Evolutionary conservation across 1,284 basidiomycete species (phyloP), one percentile per base, ranked within the genome.

Genomic region (Termitomyces sp.): DNA sequence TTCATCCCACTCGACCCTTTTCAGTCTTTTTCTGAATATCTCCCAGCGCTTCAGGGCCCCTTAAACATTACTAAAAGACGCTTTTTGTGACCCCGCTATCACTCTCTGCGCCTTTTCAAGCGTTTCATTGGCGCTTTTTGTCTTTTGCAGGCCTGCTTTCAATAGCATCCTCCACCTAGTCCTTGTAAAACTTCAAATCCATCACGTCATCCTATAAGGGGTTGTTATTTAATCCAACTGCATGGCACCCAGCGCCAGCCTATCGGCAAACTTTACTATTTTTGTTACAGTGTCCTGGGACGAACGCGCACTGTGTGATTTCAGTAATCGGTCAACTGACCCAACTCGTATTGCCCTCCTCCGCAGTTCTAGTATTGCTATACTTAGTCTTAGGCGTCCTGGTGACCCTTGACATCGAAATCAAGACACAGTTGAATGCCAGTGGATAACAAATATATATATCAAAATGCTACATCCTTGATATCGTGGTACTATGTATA

Each of bases 251-350:
- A 26, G 3, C 24, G 41, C 26, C 31, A 35, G 40, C 37, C 26
- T 21, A 3, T 10, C 16, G 33, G 49, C 19, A 3, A 49, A 46
- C 38, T 34, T 26, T 54, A 40, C 35, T 54, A 47, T 54, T 46
- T 31, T 53, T 52, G n/a, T n/a, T n/a, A 43, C 43, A 44, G 33
- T 48, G 37, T 18, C 42, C 30, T 18, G 26, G n/a, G 41, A 43
- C 42, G 21, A 40, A 14, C 2, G 13, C 19, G 19, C 21, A 13
- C 8, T 41, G 48, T 49, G 40, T 42, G 47, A n/a, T 11, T 14
- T 49, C 50, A 40, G 30, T 37, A n/a, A 39, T 34, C 55, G 34
- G 46, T 55, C 56, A 54, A 51, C 16, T 52, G 49, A 52, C 48
- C 43, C 38, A 11, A 14, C 21, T 34, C 44, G 38, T 49, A 44